Evolutionary conservation across 1,284 basidiomycete species (phyloP).

Genomic region (Ganoderma lucidum): DNA sequence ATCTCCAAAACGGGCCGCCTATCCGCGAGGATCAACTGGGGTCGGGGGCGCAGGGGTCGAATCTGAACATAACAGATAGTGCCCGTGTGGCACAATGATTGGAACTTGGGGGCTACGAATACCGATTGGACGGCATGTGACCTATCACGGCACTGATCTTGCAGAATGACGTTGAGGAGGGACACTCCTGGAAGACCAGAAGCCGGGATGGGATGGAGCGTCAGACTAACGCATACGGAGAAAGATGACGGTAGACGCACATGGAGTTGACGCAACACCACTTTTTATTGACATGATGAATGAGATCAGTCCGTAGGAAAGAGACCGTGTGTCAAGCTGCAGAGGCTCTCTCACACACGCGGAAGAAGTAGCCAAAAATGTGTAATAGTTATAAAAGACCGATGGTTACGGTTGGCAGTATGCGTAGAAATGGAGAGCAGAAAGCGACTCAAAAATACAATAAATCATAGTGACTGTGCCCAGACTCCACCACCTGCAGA

Average conservation of each 20-base stretch:
- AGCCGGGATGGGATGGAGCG: background rate
- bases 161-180: background rate
- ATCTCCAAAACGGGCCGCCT: background rate
- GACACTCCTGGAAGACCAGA: background rate
- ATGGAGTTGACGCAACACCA: background rate
- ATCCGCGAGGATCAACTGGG: background rate
- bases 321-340: background rate
- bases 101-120: background rate
- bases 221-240: background rate
- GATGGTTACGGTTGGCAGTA: background rate
- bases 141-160: background rate
- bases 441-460: background rate
- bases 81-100: background rate
- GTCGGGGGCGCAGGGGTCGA: background rate
- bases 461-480: background rate
- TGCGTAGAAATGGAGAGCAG: background rate
- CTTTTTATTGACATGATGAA: background rate
- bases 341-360: background rate
- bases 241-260: background rate
- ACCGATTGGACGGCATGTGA: too few relatives aligned
- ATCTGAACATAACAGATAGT: background rate
- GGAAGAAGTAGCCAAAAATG: background rate
- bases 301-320: background rate
- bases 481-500: background rate
- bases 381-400: background rate